Base-by-base conservation (phyloP, 2,329 filamentous ascomycete genomes). In the Pestalotiopsis sp. region DNA sequence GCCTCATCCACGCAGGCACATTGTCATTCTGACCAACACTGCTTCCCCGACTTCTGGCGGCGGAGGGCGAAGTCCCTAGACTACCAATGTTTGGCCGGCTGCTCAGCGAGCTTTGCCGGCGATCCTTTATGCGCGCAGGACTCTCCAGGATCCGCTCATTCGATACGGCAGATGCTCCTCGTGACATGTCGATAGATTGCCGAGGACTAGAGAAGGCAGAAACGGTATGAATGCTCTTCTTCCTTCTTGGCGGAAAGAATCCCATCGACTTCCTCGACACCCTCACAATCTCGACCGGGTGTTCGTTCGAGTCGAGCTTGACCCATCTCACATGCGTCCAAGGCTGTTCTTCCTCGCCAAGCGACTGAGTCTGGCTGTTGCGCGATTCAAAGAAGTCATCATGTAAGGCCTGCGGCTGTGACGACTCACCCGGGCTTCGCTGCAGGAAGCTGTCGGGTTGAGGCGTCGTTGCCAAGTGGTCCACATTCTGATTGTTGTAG, bases 251-350 rank as follows among this genome's bases (percentile, higher is more conserved):
- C 3, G 95, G 95, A 76, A 98, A 98, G 81, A 95, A 98, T 27
- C 95, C 95, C 59, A 98, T 86, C 2, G 92, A 88, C 80, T 91
- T 90, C 68, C 93, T 90, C 25, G 94, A 90, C 69, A 98, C 89
- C 38, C 96, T 90, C 17, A 91, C 94, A 72, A 99, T 96, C 78
- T 98, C 93, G 27, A 96, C 90, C 0, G 93, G 91, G 27, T 90
- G 86, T 17, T 82, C 79, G 63, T 85, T 82, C 25, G 90, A 91
- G 71, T 95, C 93, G 31, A 98, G 86, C 38, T 92, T 84, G 1
- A 97, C 93, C 94, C 94, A 98, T 60, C 93, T 91, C 69, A 97
- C 93, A 80, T 98, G 94, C 69, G 89, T 91, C 93, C 94, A 97
- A 4, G 90, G 89, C 61, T 82, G 86, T 64, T 93, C 91, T 38